Base-by-base conservation (phyloP, 345 rosid genomes). In the Aquilaria malaccensis region DNA sequence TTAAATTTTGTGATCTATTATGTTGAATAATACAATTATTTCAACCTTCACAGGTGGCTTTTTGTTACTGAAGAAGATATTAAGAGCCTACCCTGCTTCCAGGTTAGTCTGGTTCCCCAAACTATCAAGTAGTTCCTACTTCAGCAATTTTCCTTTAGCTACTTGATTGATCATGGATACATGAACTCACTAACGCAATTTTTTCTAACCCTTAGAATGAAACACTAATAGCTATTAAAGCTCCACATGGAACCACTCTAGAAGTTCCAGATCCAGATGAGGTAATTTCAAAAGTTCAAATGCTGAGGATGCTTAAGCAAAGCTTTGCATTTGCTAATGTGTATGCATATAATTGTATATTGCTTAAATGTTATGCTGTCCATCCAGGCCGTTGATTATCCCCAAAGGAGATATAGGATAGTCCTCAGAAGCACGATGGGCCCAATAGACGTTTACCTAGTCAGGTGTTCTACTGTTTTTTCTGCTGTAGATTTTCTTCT, bases 211-310 rank as follows among this genome's bases (percentile, higher is more conserved):
- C 13, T 56, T 73, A 91, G 96, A 87, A 91, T 67, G 94, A 91
- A 77, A 91, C 97, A 56, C 64, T 91, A 53, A 84, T 91, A 70
- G 96, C 96, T 33, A 87, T 87, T 33, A 87, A 87, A 74, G 97
- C 97, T 74, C 97, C 97, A 13, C 97, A 91, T 69, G 97, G 97
- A 51, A 90, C 97, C 65, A 90, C 93, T 64, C 82, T 90, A 45
- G 97, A 90, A 77, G 97, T 90, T 63, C 97, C 97, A 64, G 97
- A 91, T 80, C 97, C 97, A 50, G 97, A 87, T 72, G 97, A 90
- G 93, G 97, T 90, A 80, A 37, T 37, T 37, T 37, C 43, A 37
- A 9, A 37, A 37, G 7, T 37, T 37, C 43, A 59, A 52, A 37
- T 77, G 67, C 66, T 15, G 55, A 45, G 43, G 43, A 1, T 43